Conservation (phyloP, 2,329 filamentous ascomycete species). For the Alternaria infectoria region DNA sequence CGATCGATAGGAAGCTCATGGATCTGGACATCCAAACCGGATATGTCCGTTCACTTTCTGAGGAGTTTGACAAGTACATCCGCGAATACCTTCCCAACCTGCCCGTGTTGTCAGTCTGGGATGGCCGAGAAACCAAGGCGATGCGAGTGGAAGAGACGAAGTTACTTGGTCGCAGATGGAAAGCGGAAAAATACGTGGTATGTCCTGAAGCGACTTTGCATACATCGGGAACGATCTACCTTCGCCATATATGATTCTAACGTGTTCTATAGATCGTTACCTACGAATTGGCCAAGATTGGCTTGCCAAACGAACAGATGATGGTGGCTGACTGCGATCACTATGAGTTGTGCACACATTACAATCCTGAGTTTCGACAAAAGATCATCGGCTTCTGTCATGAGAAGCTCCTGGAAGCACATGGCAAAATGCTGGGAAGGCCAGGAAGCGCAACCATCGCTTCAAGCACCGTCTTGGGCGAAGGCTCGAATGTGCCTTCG, state of each 20-base stretch:
- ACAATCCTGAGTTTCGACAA: not conserved
- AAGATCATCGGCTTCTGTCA: not conserved
- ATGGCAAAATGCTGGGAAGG: not conserved
- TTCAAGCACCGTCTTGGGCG: not conserved
- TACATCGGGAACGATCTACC: too few relatives aligned
- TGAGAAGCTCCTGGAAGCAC: not conserved
- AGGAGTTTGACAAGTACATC: not conserved
- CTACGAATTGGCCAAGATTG: not conserved
- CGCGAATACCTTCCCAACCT: too few relatives aligned
- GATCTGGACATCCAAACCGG: fast-evolving
- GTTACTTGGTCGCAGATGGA: not conserved
- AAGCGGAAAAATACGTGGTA: not conserved
- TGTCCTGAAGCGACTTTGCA: too few relatives aligned
- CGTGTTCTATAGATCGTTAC: fast-evolving
- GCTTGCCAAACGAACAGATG: not conserved
- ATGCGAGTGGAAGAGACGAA: not conserved
- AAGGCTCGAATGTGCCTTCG: not conserved
- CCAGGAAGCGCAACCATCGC: fast-evolving
- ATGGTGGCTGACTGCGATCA: not conserved
- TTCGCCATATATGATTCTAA: not conserved
- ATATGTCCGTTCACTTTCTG: fast-evolving
- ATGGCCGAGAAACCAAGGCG: not conserved
- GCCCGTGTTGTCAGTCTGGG: not conserved
- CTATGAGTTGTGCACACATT: not conserved
- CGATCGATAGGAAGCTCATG: not conserved